Conservation (phyloP, 768 basidiomycete species). For the Sutorius australiensis region DNA sequence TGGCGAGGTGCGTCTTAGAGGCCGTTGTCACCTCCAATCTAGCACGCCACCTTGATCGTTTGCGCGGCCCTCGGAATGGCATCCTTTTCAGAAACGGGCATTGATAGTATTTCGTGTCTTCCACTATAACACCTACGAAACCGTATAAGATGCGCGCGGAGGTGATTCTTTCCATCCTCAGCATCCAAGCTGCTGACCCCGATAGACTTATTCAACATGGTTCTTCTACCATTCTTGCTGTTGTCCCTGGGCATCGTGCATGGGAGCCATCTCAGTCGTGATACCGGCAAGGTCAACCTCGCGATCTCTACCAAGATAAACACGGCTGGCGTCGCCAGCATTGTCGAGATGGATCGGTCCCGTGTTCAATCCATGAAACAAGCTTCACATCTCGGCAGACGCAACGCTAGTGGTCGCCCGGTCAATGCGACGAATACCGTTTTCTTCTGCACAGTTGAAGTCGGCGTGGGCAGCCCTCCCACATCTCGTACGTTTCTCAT, state of each 20-base stretch:
- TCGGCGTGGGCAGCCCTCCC: slow-evolving; percentile 25
- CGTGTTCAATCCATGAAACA: slow-evolving; percentile 10
- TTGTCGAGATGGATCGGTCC: slow-evolving; percentile 18
- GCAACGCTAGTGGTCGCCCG: background rate
- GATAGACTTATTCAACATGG: background rate
- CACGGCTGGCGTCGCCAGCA: slow-evolving; percentile 2
- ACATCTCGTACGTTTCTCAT: slow-evolving; percentile 19
- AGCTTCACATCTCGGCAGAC: background rate
- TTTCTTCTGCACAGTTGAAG: slow-evolving; percentile 29
- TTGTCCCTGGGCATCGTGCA: slow-evolving; percentile 2
- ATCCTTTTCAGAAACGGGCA: too few species aligned
- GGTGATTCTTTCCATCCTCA: background rate
- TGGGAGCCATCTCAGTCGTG: slow-evolving; percentile 11
- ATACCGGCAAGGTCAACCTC: slow-evolving; percentile 14
- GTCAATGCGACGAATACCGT: slow-evolving; percentile 20
- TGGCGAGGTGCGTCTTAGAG: background rate
- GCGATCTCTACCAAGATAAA: slow-evolving; percentile 12
- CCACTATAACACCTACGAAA: background rate
- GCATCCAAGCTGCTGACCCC: too few species aligned
- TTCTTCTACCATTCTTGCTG: slow-evolving; percentile 7
- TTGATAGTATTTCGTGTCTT: background rate
- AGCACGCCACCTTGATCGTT: background rate
- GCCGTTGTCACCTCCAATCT: background rate
- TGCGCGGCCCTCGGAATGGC: background rate
- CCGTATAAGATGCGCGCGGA: background rate